Evolutionary conservation across 371 early-diverging fungal genomes (phyloP).

Genomic region (Gilbertella persicaria): DNA sequence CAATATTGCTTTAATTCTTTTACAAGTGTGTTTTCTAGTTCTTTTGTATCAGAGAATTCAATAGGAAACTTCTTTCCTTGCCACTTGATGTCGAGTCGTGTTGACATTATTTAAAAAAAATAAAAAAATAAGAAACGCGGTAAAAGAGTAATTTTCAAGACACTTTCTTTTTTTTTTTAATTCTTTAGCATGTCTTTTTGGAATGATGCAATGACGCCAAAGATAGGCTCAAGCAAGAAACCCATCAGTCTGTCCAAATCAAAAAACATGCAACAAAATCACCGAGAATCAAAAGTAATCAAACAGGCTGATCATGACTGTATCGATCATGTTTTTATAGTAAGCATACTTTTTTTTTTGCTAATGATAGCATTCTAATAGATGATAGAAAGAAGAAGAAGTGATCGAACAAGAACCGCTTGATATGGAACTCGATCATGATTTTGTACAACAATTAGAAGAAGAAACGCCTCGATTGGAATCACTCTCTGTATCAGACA

Average conservation of each 20-base stretch:
- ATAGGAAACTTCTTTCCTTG: constrained; percentile 27
- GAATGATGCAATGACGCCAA: no score
- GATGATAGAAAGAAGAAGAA: no score
- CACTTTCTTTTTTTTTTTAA: no score
- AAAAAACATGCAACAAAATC: no score
- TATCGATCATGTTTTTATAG: not conserved
- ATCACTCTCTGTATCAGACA: constrained; percentile 11
- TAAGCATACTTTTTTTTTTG: no score
- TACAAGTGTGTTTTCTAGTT: constrained; percentile 29
- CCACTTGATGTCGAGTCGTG: constrained; percentile 30
- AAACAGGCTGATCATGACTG: not conserved
- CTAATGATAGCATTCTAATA: no score
- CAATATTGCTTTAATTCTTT: constrained; percentile 31
- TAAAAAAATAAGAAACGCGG: no score
- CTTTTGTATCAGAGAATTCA: constrained; percentile 22
- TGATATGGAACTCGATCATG: no score
- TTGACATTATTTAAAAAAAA: constrained; percentile 14
- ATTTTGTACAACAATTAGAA: not conserved
- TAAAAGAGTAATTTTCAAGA: no score
- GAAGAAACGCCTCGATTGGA: constrained; percentile 11
- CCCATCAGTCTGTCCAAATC: constrained; percentile 5
- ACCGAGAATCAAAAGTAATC: not conserved
- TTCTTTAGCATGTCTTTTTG: no score
- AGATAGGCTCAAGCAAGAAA: constrained; percentile 5
- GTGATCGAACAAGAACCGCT: not conserved